Percentiles rank a stretch among this genome's conserved stretches.
These are phyloP conservation scores for Botryotinia calthae DNA, from an alignment of 2,329 filamentous ascomycete genomes.

Conservation along the genomic window DNA sequence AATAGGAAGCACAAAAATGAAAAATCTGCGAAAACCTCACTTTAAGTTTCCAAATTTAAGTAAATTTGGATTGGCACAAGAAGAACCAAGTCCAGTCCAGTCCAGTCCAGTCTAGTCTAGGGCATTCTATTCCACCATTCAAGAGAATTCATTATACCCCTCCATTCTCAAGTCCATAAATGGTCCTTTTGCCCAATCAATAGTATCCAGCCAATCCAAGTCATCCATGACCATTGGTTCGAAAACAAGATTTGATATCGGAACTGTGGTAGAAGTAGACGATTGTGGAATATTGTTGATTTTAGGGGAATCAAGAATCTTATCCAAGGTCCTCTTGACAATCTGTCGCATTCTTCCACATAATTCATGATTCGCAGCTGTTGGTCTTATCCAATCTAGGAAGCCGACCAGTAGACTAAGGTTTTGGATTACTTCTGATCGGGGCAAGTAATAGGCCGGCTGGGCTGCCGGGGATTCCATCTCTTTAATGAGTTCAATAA, in stretches of 20 bases:
- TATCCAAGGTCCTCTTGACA: constrained; percentile 51
- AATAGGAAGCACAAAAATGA: not conserved
- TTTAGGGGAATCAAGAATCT: constrained; percentile 39
- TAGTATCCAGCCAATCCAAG: constrained; percentile 36
- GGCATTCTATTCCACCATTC: not conserved
- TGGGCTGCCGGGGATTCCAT: constrained; percentile 37
- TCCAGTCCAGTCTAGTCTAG: no score
- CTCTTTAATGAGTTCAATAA: constrained; percentile 49
- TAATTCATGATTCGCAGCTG: constrained; percentile 48
- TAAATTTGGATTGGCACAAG: not conserved
- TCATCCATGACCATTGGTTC: constrained; percentile 25
- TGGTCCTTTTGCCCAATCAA: constrained; percentile 36
- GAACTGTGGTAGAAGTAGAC: not conserved
- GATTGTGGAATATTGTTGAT: not conserved
- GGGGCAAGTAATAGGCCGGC: constrained; percentile 41
- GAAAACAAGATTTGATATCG: not conserved
- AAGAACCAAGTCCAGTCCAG: not conserved
- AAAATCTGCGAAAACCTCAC: not conserved
- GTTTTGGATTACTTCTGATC: constrained; percentile 51
- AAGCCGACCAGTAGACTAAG: constrained; percentile 51
- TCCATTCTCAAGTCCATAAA: constrained; percentile 30
- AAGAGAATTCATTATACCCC: not conserved
- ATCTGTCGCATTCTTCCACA: constrained; percentile 48
- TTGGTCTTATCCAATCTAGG: constrained; percentile 50
- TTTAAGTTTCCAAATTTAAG: not conserved